Evolutionary conservation across 176 grass and related monocot species (phyloP).

Genomic region (Carex pumila): DNA sequence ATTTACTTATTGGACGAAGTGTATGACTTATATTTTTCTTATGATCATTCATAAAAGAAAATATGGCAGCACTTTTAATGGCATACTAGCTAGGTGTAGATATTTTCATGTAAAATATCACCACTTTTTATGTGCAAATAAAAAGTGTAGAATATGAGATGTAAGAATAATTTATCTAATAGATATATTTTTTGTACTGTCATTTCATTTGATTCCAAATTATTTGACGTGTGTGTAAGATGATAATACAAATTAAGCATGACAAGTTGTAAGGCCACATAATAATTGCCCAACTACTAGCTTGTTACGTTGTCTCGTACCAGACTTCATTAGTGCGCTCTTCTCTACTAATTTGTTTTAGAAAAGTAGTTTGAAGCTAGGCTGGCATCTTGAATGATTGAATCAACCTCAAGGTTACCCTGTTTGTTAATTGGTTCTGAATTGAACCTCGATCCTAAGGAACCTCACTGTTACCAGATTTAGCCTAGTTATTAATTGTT

Average conservation of each 20-base stretch:
- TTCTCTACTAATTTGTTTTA: neutral
- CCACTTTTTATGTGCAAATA: too few species aligned
- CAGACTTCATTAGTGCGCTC: neutral
- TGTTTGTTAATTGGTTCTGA: neutral
- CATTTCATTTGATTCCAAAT: neutral
- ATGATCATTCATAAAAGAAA: too few species aligned
- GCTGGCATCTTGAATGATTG: neutral
- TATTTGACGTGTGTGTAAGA: neutral
- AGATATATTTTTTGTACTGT: neutral
- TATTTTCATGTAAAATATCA: too few species aligned
- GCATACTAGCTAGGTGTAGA: too few species aligned
- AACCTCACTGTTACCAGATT: neutral
- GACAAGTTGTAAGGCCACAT: neutral
- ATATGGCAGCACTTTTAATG: too few species aligned
- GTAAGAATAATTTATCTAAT: too few species aligned
- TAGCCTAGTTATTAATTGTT: constrained; percentile 5
- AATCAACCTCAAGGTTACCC: neutral
- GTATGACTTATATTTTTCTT: too few species aligned
- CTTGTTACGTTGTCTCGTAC: neutral
- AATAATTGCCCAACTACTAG: neutral
- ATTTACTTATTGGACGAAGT: too few species aligned
- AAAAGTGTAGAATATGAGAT: too few species aligned
- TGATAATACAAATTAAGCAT: neutral
- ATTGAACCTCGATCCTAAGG: neutral
- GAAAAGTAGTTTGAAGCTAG: neutral